Evolutionary conservation across 2,329 filamentous ascomycete genomes (phyloP), one percentile per base, ranked within the genome.

Genomic region (Xylaria sp.): DNA sequence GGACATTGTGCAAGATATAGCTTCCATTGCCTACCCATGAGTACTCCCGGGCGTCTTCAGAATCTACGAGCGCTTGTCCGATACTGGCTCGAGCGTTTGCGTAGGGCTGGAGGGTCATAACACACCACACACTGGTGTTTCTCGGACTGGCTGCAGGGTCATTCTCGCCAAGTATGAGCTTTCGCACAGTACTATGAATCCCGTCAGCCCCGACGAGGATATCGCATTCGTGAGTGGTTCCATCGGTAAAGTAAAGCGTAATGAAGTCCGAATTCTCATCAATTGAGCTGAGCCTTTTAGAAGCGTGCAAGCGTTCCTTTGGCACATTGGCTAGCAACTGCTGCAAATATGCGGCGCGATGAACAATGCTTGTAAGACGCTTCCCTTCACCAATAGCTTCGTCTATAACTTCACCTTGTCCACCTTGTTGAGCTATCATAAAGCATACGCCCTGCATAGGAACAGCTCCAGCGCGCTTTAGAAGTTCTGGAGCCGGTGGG

Each of bases 151-250:
- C 74, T 1, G 74, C 74, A 2, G 71, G 67, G 25, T 78, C 75
- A 18, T 73, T 62, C n/a, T 73, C 67, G 15, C 76, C 76, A 2
- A 79, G 72, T 25, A 81, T 76, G 10, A 81, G 62, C 64, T 80
- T 77, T 8, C 81, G 75, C 1, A 82, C 79, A 31, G 73, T 75
- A 33, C 81, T 81, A 39, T 80, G 79, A 6, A 82, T 79, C 18
- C 81, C 81, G 60, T 83, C 81, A 7, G 80, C 80, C 1, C 79
- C 80, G 49, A 83, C 72, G 18, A 82, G 76, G 79, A 81, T 70
- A 63, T 83, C 79, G 20, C 79, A 77, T 9, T 74, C 72, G 46
- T 74, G 70, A 2, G 67, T 73, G 10, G 64, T 73, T 0, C 69
- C 71, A 20, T 76, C 74, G 1, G 71, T 60, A 43, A 77, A 76